Evolutionary conservation across 2,329 filamentous ascomycete genomes (phyloP), one percentile per base, ranked within the genome.

Genomic region (Scedosporium dehoogii): DNA sequence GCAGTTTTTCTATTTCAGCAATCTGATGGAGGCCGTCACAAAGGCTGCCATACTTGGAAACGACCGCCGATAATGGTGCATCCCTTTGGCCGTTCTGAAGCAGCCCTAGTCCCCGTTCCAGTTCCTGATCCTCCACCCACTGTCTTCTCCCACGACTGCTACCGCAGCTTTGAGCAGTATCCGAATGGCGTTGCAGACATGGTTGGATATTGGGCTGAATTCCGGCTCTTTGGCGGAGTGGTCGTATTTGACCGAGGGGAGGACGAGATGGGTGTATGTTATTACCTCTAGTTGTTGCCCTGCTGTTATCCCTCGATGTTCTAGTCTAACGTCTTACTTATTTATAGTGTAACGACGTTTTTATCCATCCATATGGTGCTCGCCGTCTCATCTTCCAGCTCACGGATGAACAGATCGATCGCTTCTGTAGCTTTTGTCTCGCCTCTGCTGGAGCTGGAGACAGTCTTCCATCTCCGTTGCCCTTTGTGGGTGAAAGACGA

Each of bases 201-300:
- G 16, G 66, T 66, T 14, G 71, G 67, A 6, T 72, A 70, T 61
- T 72, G 68, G 71, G 70, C 69, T 7, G 70, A 72, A 60, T 63
- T 63, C 12, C 64, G 68, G 27, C 69, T 72, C 58, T 64, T 72
- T 41, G 70, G 69, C 12, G 71, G 70, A 7, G 71, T 73, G 3
- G 62, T 69, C 7, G 46, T 72, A 1, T 73, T 72, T 63, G 68
- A 72, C 58, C 63, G 71, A 23, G 66, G 67, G 9, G 56, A 67
- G 33, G 63, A 62, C 42, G 67, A 65, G 6, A 58, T 58, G 21
- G 67, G 67, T 58, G 66, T 65, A 61, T 60, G 60, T 59, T n/a
- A 38, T 53, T 38, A 18, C 27, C 27, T 46, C n/a, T 3, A 25
- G 23, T 27, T 25, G 7, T 29, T 6, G 7, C 7, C 6, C 29